Evolutionary conservation across 2,329 filamentous ascomycete species (phyloP), one percentile per base, ranked within the genome.

Genomic region (Scopulariopsis brevicaulis): DNA sequence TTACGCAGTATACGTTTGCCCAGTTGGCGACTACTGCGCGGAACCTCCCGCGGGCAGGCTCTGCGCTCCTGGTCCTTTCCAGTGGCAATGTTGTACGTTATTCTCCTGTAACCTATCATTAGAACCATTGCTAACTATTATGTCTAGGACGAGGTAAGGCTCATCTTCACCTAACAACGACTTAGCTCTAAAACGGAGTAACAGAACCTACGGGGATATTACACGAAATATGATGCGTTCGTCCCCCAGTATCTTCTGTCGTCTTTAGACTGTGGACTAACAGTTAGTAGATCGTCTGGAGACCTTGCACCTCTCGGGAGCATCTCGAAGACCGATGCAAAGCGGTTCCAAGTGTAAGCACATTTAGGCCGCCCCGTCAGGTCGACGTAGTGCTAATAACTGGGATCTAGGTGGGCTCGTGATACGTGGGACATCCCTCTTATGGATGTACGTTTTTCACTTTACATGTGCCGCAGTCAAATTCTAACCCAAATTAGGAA

Each of bases 1-100:
- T 89, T 2, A 71, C 83, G 2, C 75, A 80, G 8, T 89, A 88
- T 66, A 70, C 80, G 28, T 82, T 85, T 62, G 84, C 83, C 0
- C 82, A 85, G 55, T 69, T 86, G 25, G 72, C 85, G 1, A 83
- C 82, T 0, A 80, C 76, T 7, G 78, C 82, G 2, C 76, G 83
- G n/a, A 70, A 78, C 22, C 72, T 77, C 2, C 73, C 73, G 5
- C 74, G 77, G 35, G 65, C 65, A 2, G 78, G 80, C 4, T 80
- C 82, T 4, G 79, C 82, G 14, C 70, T 87, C 1, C 74, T 88
- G 2, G 83, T 87, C 2, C 75, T 87, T 1, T 82, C 79, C 24
- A 79, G 76, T 3, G 82, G 81, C 15, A 87, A 87, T 64, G 83
- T 85, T n/a, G 61, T 60, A 43, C 32, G 48, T 54, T 51, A 22